A percentile compares a stretch with the other conserved stretches of the same genome.
Evolutionary conservation across 2,329 filamentous ascomycete species (phyloP).

Genomic region (Cercospora sp.): DNA sequence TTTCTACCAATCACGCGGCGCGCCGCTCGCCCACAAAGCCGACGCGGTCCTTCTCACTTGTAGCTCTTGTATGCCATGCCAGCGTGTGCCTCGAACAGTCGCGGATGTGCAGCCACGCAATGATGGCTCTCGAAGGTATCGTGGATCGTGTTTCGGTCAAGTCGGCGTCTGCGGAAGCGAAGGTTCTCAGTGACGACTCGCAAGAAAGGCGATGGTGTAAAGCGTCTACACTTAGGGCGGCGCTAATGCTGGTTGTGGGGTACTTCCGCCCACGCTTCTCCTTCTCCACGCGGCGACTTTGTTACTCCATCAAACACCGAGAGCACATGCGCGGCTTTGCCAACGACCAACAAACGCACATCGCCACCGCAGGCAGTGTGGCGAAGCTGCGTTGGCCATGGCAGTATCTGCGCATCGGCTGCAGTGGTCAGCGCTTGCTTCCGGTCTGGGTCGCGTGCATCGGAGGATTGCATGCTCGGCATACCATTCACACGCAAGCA

Average conservation of each 20-base stretch:
- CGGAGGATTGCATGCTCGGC: not conserved
- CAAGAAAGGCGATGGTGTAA: not conserved
- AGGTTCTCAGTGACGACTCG: slow-evolving; percentile 1
- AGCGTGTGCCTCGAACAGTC: not conserved
- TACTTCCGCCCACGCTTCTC: not conserved
- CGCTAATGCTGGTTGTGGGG: slow-evolving; percentile 12
- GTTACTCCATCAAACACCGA: not conserved
- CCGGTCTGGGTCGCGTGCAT: slow-evolving; percentile 1
- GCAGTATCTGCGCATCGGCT: not conserved
- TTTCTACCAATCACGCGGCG: slow-evolving; percentile 17
- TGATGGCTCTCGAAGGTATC: not conserved
- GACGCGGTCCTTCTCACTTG: slow-evolving; percentile 21
- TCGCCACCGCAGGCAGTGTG: not conserved
- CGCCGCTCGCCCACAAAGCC: slow-evolving; percentile 9
- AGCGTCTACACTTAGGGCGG: not conserved
- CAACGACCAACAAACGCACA: not conserved
- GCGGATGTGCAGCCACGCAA: not conserved
- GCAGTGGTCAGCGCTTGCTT: not conserved
- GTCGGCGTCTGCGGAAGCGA: not conserved
- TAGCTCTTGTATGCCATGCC: slow-evolving; percentile 13
- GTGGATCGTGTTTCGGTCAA: not conserved
- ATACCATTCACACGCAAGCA: not conserved
- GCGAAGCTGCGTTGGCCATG: not conserved
- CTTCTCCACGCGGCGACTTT: slow-evolving; percentile 14
- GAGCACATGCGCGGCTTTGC: not conserved